phyloP scores from a whole-genome alignment of 192 early-diverging fungal genomes.

The Haplosporangium gracile region DNA sequence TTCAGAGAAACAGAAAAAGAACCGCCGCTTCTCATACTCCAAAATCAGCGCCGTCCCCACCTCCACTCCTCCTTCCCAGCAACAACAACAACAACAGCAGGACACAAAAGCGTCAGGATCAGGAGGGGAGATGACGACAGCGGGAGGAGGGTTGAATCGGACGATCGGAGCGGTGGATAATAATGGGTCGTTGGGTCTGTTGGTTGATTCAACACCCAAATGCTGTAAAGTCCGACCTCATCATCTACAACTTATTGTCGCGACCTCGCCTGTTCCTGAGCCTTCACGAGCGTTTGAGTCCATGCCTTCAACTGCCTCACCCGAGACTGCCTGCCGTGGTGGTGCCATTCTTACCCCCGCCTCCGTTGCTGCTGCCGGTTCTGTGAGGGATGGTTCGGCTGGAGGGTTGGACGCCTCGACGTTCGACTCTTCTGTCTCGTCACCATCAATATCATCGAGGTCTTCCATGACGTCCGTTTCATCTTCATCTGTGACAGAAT shows the following conservation, averaged over 20 bases:
- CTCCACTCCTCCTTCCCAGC: not conserved
- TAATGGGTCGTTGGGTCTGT: slow-evolving; percentile 19
- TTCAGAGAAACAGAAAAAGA: slow-evolving; percentile 13
- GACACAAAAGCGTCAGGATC: not conserved
- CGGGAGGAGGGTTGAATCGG: not conserved
- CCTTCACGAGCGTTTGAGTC: not conserved
- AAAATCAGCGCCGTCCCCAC: slow-evolving; percentile 10
- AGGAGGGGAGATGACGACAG: not conserved
- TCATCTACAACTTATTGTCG: not conserved
- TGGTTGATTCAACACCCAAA: slow-evolving; percentile 29
- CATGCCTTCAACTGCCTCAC: not conserved
- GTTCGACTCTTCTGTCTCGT: not conserved
- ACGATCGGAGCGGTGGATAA: not conserved
- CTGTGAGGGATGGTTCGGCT: not conserved
- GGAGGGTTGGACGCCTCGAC: not conserved
- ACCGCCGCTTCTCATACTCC: slow-evolving; percentile 38
- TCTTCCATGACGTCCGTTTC: not conserved
- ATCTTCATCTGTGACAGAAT: not conserved
- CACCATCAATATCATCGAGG: not conserved
- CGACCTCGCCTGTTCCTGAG: not conserved
- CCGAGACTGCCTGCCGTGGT: not conserved
- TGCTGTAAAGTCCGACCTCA: slow-evolving; percentile 22
- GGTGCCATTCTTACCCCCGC: not conserved
- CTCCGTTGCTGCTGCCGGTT: not conserved
- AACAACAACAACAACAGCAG: not conserved